A percentile compares a stretch with the other conserved stretches of the same genome.
phyloP scores from a whole-genome alignment of 345 rosid genomes.

The thale cress (Arabidopsis thaliana) region DNA sequence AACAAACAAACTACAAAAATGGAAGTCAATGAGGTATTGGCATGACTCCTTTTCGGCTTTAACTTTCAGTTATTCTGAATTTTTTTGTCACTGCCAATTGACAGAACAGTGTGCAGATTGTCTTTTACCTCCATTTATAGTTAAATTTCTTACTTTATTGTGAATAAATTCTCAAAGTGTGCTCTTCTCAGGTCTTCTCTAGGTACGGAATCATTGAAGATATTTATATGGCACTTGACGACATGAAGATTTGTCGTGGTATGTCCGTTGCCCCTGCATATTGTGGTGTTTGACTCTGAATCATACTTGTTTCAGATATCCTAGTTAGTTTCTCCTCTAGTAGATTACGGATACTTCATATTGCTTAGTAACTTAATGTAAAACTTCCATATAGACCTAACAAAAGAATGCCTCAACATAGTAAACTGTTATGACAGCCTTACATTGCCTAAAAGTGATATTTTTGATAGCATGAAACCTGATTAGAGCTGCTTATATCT shows the following conservation, averaged over 20 bases:
- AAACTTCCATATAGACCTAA: conserved; percentile 19
- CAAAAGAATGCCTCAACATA: conserved; percentile 1
- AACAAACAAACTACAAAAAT: conserved; percentile 64
- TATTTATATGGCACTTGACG: conserved; percentile 69
- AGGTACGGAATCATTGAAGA: conserved; percentile 75
- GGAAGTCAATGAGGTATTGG: conserved; percentile 78
- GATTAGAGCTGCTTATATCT: neutral
- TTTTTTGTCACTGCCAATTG: neutral
- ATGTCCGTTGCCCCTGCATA: conserved; percentile 38
- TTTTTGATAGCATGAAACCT: conserved; percentile 12
- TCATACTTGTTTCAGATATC: conserved; percentile 14
- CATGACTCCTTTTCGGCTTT: conserved; percentile 16
- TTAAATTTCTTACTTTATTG: conserved; percentile 10
- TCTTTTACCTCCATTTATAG: conserved; percentile 18
- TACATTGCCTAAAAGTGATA: neutral
- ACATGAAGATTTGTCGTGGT: conserved; percentile 75
- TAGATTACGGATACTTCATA: neutral
- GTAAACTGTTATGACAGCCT: conserved; percentile 13
- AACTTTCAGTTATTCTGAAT: neutral
- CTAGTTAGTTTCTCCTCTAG: conserved; percentile 19
- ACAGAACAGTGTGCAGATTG: neutral
- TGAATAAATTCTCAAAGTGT: conserved; percentile 1
- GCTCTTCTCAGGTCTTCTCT: conserved; percentile 69
- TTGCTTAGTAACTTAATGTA: conserved; percentile 13
- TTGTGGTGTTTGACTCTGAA: neutral